Conservation (phyloP, 345 rosid genomes). For the Erucastrum elatum region DNA sequence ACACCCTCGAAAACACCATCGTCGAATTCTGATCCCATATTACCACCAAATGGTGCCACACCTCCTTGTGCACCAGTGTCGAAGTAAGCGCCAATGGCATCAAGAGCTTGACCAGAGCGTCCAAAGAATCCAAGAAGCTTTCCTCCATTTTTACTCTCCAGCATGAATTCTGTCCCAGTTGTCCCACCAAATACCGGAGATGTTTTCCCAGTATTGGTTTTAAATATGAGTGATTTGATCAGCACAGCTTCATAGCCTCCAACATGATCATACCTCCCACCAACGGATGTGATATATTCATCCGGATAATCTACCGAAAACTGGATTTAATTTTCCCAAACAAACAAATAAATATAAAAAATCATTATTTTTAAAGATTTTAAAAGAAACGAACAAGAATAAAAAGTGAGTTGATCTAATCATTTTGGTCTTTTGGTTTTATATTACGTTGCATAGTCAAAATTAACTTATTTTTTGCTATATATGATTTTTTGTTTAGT, state of each 20-base stretch:
- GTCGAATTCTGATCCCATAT: no score
- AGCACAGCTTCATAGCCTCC: not conserved
- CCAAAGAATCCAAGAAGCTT: constrained; percentile 36
- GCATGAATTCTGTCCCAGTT: constrained; percentile 10
- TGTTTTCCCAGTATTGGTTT: not conserved
- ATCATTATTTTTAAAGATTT: not conserved
- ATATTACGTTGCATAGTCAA: no score
- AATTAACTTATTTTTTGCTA: not conserved
- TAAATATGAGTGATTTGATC: not conserved
- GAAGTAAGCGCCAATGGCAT: no score
- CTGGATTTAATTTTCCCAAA: not conserved
- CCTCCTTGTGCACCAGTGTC: no score
- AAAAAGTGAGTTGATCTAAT: no score
- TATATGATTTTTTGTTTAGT: not conserved
- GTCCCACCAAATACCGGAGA: not conserved
- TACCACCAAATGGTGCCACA: no score
- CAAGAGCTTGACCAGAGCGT: constrained; percentile 20
- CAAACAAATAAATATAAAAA: no score
- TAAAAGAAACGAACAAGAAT: not conserved
- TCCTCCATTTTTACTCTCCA: constrained; percentile 23
- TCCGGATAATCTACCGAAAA: not conserved
- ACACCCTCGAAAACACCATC: no score
- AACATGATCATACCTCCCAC: not conserved
- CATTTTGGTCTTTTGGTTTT: no score
- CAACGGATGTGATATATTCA: not conserved